These are phyloP conservation scores for Hyparrhenia diplandra DNA, from an alignment of 176 grass and related monocot species.

Conservation along the genomic window DNA sequence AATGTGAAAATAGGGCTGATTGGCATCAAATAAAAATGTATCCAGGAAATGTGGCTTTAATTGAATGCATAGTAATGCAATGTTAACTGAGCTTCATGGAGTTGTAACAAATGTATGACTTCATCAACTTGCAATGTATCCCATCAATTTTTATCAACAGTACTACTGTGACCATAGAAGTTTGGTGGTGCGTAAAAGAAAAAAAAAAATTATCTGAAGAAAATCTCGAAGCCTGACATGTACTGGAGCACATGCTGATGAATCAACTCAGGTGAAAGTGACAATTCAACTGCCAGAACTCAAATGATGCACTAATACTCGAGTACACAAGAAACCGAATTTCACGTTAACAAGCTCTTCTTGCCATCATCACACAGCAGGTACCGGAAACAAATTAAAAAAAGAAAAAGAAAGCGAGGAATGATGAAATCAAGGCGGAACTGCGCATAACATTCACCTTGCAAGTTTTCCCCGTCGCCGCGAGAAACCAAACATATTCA, in stretches of 20 bases:
- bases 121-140: neutral
- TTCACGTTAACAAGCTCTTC: neutral
- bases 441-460: slow-evolving; percentile 40
- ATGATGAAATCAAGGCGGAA: neutral
- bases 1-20: neutral
- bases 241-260: neutral
- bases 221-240: neutral
- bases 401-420: too few relatives aligned
- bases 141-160: neutral
- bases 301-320: neutral
- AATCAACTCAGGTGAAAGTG: neutral
- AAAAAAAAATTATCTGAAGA: neutral
- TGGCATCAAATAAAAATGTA: slow-evolving; percentile 19
- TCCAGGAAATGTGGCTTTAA: neutral
- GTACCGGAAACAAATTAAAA: neutral
- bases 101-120: neutral
- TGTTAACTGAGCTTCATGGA: neutral
- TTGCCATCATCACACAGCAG: neutral
- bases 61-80: neutral
- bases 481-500: slow-evolving; percentile 90
- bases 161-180: neutral
- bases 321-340: neutral
- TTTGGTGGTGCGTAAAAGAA: neutral
- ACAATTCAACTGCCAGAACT: neutral
- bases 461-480: slow-evolving; percentile 60